Evolutionary conservation across 495 filamentous ascomycete species (phyloP).

Genomic region (Cercophora newfieldiana): DNA sequence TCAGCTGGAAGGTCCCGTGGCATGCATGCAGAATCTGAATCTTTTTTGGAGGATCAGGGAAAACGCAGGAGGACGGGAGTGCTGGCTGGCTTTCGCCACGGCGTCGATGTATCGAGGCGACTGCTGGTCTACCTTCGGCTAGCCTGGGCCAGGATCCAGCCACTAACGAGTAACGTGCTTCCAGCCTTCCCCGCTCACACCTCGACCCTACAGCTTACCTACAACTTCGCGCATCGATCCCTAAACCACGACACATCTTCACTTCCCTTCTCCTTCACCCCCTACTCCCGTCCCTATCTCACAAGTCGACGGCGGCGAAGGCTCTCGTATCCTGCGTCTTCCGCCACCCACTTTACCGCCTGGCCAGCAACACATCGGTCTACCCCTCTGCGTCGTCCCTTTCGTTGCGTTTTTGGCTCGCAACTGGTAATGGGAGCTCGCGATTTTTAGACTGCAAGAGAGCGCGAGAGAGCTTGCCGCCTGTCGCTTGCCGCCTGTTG

Average conservation of each 20-base stretch:
- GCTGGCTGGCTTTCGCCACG: constrained; percentile 28
- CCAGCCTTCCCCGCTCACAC: constrained; percentile 26
- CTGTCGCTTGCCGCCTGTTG: constrained; percentile 16
- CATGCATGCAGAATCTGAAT: constrained; percentile 9
- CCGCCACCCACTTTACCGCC: neutral
- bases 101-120: constrained; percentile 21
- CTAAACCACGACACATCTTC: constrained; percentile 27
- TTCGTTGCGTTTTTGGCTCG: constrained; percentile 20
- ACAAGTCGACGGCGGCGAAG: constrained; percentile 24
- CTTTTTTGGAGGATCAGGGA: constrained; percentile 2
- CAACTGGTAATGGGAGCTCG: constrained; percentile 36
- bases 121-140: constrained; percentile 22
- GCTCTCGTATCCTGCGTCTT: constrained; percentile 8
- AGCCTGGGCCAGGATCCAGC: constrained; percentile 29
- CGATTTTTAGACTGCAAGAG: constrained; percentile 21
- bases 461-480: constrained; percentile 19
- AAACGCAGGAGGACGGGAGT: constrained; percentile 13
- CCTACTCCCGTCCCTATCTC: constrained; percentile 21
- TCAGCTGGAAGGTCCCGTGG: constrained; percentile 7
- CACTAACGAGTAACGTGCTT: constrained; percentile 24
- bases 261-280: constrained; percentile 27
- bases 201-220: constrained; percentile 27
- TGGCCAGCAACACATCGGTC: constrained; percentile 19
- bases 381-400: constrained; percentile 11
- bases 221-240: constrained; percentile 27